Evolutionary conservation across 2,329 filamentous ascomycete genomes (phyloP).

Genomic region (Ceratocystis eucalypticola): DNA sequence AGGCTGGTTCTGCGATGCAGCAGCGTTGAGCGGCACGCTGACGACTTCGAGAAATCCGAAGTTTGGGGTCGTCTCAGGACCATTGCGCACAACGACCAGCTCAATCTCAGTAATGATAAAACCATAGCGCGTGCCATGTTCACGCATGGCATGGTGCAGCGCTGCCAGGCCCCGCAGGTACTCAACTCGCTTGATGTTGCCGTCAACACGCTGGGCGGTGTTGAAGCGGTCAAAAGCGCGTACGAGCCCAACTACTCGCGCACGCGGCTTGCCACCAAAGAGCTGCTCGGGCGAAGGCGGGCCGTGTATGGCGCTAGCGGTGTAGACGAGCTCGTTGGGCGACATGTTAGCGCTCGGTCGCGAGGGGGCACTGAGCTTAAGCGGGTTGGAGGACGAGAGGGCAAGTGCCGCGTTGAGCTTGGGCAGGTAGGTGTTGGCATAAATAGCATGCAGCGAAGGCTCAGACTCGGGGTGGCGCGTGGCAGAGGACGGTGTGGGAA

Average conservation of each 20-base stretch:
- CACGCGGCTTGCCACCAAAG: constrained; percentile 35
- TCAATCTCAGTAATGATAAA: constrained; percentile 97
- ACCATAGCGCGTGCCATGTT: constrained; percentile 83
- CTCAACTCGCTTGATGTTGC: constrained; percentile 71
- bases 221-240: constrained; percentile 92
- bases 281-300: constrained; percentile 41
- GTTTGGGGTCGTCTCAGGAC: constrained; percentile 55
- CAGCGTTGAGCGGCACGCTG: constrained; percentile 41
- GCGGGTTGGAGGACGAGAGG: constrained; percentile 56
- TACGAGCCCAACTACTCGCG: constrained; percentile 67
- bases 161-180: constrained; percentile 80
- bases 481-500: constrained; percentile 44
- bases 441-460: constrained; percentile 58
- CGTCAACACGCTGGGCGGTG: constrained; percentile 79
- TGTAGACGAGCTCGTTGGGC: constrained; percentile 45
- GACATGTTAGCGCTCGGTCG: constrained; percentile 24
- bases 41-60: constrained; percentile 80
- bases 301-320: constrained; percentile 48
- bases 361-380: constrained; percentile 36
- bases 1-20: not conserved
- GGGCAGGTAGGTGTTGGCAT: constrained; percentile 64
- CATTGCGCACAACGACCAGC: constrained; percentile 76
- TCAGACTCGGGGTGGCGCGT: constrained; percentile 67
- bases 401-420: constrained; percentile 77
- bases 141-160: constrained; percentile 82